phyloP scores from a whole-genome alignment of 2,329 filamentous ascomycete genomes.

The Fusarium albosuccineum region DNA sequence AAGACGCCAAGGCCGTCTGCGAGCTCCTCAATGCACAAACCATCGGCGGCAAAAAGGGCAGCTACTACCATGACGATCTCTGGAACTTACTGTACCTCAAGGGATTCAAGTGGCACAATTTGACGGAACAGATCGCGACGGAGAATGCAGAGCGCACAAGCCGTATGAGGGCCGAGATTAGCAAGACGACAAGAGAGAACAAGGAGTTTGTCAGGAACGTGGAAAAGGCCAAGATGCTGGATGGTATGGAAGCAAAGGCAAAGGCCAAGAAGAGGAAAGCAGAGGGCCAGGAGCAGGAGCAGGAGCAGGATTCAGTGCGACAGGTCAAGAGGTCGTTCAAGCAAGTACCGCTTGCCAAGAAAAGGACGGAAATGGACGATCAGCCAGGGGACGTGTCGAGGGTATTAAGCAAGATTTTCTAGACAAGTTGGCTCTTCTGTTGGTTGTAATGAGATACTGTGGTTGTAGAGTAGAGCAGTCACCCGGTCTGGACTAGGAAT shows the following conservation, averaged over 20 bases:
- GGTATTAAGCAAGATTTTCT: conserved; percentile 76
- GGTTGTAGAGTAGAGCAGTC: no score
- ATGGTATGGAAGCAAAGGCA: conserved; percentile 75
- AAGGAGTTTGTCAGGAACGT: conserved; percentile 84
- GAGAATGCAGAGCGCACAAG: conserved; percentile 85
- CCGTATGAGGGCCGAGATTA: conserved; percentile 82
- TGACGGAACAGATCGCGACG: conserved; percentile 82
- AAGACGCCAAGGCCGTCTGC: conserved; percentile 80
- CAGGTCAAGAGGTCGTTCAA: conserved; percentile 67
- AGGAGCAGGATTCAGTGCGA: conserved; percentile 34
- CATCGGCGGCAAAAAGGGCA: conserved; percentile 86
- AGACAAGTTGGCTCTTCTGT: conserved; percentile 27
- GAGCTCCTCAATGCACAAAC: conserved; percentile 82
- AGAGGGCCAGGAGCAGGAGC: conserved; percentile 42
- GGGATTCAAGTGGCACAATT: conserved; percentile 84
- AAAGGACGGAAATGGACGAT: conserved; percentile 57
- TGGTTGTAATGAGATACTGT: neutral
- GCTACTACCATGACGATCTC: conserved; percentile 86
- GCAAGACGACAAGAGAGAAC: conserved; percentile 81
- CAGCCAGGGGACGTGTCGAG: conserved; percentile 70
- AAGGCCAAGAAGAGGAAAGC: conserved; percentile 57
- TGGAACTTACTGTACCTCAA: conserved; percentile 87
- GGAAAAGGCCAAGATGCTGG: conserved; percentile 83
- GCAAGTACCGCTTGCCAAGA: conserved; percentile 72
- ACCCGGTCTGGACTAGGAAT: no score